Evolutionary conservation across 1,284 basidiomycete species (phyloP), one percentile per base, ranked within the genome.

Genomic region (Neonothopanus nambi): DNA sequence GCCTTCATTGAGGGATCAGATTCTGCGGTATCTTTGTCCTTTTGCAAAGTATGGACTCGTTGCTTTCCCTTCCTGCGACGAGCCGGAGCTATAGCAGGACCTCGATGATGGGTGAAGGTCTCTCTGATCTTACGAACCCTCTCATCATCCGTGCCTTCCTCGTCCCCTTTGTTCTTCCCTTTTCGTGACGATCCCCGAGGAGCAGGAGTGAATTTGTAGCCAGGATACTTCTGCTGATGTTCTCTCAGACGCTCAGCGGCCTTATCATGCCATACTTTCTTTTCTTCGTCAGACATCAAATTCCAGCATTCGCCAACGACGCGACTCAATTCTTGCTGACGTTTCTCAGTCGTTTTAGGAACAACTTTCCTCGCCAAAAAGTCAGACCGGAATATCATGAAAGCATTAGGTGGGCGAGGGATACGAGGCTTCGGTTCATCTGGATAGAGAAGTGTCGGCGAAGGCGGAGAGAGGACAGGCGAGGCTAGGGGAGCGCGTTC

Each of bases 371-470:
- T 67, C 60, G 80, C 81, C 33, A 91, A 73, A 42, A 88, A 80
- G 60, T 89, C 80, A 13, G 88, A 89, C 45, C 91, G 84, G 68
- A 85, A 94, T 52, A 94, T 75, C 67, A 89, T 85, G 67, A 88
- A 89, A 11, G 87, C 84, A 62, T 89, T 89, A 18, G 83, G 75
- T 0, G 86, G 82, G 5, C 87, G 77, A 52, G 84, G 82, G 54
- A 84, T 75, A 56, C 71, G 50, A 13, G 45, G 47, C 38, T n/a
- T 38, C 5, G 26, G 24, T 17, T 48, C 30, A 33, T 33, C 47
- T 23, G 59, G 56, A 36, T 48, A 40, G n/a, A 60, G 30, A 24
- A 56, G 58, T 7, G 62, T 51, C 20, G 61, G 44, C 24, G 57
- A 38, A 17, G 58, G 61, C 6, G 42, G 2, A 13, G 46, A 21